Conservation (phyloP, 441 rosid species). For the Theobroma grandiflorum region DNA sequence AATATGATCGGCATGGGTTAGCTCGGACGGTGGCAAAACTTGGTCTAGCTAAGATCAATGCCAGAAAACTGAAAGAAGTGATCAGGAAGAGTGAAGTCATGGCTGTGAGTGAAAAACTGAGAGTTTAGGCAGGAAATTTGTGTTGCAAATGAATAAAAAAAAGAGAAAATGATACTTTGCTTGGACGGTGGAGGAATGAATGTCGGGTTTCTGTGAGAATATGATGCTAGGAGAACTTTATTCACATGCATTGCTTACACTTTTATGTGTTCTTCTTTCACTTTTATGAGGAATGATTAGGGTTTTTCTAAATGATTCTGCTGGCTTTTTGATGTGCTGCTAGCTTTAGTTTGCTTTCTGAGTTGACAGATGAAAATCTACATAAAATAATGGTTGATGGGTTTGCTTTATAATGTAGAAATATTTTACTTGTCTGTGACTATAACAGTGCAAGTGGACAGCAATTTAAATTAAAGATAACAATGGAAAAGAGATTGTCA, state of each 20-base stretch:
- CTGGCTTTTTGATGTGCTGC: background rate
- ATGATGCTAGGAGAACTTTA: conserved; percentile 31
- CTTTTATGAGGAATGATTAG: conserved; percentile 1
- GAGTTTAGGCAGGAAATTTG: background rate
- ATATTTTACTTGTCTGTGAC: conserved; percentile 1
- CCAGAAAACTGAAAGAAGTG: conserved; percentile 27
- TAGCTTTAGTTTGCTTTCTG: conserved; percentile 20
- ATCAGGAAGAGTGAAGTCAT: conserved; percentile 31
- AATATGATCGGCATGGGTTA: conserved; percentile 69
- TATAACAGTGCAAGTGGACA: background rate
- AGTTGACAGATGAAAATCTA: conserved; percentile 2
- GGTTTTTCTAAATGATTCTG: background rate
- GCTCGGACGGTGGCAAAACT: conserved; percentile 20
- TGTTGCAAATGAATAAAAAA: background rate
- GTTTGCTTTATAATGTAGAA: conserved; percentile 8
- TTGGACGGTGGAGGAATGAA: conserved; percentile 25
- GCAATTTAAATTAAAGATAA: background rate
- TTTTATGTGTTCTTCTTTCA: background rate
- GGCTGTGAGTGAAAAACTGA: conserved; percentile 8
- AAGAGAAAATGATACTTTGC: conserved; percentile 43
- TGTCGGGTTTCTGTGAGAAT: background rate
- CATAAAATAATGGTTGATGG: background rate
- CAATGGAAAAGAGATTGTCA: too few species aligned
- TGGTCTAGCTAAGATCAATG: background rate
- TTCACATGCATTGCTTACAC: conserved; percentile 36